phyloP scores from a whole-genome alignment of 228 moss, liverwort and hornwort genomes.

The Sphagnum magellanicum region DNA sequence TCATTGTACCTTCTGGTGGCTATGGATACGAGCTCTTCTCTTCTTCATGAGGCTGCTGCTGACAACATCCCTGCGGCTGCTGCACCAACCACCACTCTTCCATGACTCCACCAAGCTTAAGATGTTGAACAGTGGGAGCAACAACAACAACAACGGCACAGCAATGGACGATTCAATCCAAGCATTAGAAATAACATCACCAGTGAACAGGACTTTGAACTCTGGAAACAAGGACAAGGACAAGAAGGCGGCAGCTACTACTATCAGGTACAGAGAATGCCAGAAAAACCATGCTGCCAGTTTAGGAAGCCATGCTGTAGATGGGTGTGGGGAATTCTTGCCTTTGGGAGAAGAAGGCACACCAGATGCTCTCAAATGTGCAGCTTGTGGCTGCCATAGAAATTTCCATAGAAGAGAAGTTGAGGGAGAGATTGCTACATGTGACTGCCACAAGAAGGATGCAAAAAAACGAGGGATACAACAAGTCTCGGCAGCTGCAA shows the following conservation, averaged over 20 bases:
- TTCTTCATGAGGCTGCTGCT: too few species aligned
- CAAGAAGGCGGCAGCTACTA: slow-evolving; percentile 39
- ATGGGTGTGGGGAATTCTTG: slow-evolving; percentile 99
- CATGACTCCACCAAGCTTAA: slow-evolving; percentile 90
- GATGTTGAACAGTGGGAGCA: slow-evolving; percentile 65
- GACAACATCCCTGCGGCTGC: too few species aligned
- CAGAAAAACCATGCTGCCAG: slow-evolving; percentile 99
- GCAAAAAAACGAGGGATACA: slow-evolving; percentile 34
- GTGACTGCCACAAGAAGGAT: slow-evolving; percentile 71
- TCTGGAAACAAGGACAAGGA: slow-evolving; percentile 43
- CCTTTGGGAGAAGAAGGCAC: slow-evolving; percentile 85
- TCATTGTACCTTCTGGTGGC: slow-evolving; percentile 49
- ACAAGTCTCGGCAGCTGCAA: slow-evolving; percentile 7
- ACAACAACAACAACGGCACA: slow-evolving; percentile 38
- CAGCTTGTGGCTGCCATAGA: slow-evolving; percentile 92
- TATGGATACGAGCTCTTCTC: not conserved
- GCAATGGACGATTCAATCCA: slow-evolving; percentile 70
- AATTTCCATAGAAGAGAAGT: slow-evolving; percentile 98
- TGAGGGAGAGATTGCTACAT: slow-evolving; percentile 66
- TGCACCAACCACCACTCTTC: slow-evolving; percentile 35
- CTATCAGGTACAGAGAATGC: slow-evolving; percentile 84
- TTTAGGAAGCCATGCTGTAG: slow-evolving; percentile 96
- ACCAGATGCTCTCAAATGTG: slow-evolving; percentile 78
- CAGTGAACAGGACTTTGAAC: slow-evolving; percentile 14
- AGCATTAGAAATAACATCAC: slow-evolving; percentile 40